Conservation (phyloP, 2,329 filamentous ascomycete species). For the Aureobasidium sp. region DNA sequence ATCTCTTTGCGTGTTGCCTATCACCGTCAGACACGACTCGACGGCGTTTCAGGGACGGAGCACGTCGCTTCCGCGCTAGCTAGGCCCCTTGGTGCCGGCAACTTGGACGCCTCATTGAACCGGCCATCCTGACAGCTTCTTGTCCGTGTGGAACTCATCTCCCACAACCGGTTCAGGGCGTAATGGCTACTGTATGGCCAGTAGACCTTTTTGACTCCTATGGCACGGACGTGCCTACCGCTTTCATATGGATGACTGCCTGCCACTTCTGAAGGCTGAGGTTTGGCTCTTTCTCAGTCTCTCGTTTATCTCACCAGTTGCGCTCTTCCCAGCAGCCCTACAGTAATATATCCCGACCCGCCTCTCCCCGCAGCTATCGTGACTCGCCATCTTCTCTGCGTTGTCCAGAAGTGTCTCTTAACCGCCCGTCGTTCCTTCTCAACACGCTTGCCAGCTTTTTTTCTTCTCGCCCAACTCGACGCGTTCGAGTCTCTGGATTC, state of each 20-base stretch:
- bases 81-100: conserved; percentile 9
- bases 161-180: conserved; percentile 11
- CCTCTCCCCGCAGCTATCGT: conserved; percentile 4
- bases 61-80: not conserved
- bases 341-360: conserved; percentile 3
- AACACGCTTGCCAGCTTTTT: conserved; percentile 9
- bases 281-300: conserved; percentile 6
- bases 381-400: conserved; percentile 7
- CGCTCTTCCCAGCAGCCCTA: conserved; percentile 6
- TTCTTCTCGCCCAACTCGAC: conserved; percentile 3
- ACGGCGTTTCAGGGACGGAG: conserved; percentile 5
- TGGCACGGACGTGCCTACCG: conserved; percentile 5
- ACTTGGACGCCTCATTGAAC: conserved; percentile 5
- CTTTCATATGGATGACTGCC: conserved; percentile 3
- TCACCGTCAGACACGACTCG: not conserved
- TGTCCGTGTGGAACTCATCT: conserved; percentile 11
- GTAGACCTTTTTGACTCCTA: conserved; percentile 9
- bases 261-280: conserved; percentile 1
- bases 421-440: not conserved
- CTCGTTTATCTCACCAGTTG: conserved; percentile 4
- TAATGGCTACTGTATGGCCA: conserved; percentile 11
- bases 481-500: not conserved
- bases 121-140: conserved; percentile 9
- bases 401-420: conserved; percentile 1
- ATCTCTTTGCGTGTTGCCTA: not conserved